A percentile compares a stretch with the other conserved stretches of the same genome.
Conservation (phyloP, 2,329 filamentous ascomycete species). For the Colletotrichum musae region DNA sequence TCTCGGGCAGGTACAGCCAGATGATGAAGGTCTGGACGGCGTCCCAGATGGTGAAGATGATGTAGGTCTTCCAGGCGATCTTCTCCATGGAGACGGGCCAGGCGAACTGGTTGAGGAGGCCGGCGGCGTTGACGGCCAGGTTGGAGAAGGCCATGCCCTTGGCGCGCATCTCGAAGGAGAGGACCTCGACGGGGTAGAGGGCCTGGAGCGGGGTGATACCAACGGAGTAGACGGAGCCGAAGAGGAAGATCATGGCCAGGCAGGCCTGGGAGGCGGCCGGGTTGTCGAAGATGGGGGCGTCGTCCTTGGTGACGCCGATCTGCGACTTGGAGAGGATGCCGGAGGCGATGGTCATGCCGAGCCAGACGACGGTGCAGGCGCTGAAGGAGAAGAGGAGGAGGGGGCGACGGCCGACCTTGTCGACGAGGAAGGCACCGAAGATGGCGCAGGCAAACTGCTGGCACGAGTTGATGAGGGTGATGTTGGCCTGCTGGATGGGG, state of each 20-base stretch:
- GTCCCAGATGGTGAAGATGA: conserved; percentile 60
- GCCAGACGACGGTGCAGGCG: conserved; percentile 63
- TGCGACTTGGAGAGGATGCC: conserved; percentile 53
- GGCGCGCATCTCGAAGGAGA: conserved; percentile 64
- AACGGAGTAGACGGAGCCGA: conserved; percentile 66
- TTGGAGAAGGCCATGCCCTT: conserved; percentile 64
- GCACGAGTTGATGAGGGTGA: conserved; percentile 66
- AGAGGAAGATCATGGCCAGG: conserved; percentile 69
- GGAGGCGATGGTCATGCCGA: conserved; percentile 64
- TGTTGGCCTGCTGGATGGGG: conserved; percentile 58
- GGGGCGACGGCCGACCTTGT: conserved; percentile 66
- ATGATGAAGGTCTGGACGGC: conserved; percentile 54
- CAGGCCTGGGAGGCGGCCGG: conserved; percentile 59
- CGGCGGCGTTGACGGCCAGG: conserved; percentile 57
- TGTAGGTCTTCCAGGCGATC: conserved; percentile 64
- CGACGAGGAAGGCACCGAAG: conserved; percentile 64
- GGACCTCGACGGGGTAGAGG: conserved; percentile 62
- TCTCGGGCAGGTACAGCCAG: conserved; percentile 62
- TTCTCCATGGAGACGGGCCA: conserved; percentile 59
- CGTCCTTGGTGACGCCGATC: conserved; percentile 47
- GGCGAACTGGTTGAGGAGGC: conserved; percentile 57
- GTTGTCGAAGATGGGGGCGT: conserved; percentile 49
- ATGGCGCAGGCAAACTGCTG: conserved; percentile 65
- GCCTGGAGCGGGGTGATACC: conserved; percentile 52
- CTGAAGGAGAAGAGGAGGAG: conserved; percentile 65